Percentiles rank a stretch among this genome's conserved stretches.
Conservation (phyloP, 1,139 yeast species). For the Candida anutae region DNA sequence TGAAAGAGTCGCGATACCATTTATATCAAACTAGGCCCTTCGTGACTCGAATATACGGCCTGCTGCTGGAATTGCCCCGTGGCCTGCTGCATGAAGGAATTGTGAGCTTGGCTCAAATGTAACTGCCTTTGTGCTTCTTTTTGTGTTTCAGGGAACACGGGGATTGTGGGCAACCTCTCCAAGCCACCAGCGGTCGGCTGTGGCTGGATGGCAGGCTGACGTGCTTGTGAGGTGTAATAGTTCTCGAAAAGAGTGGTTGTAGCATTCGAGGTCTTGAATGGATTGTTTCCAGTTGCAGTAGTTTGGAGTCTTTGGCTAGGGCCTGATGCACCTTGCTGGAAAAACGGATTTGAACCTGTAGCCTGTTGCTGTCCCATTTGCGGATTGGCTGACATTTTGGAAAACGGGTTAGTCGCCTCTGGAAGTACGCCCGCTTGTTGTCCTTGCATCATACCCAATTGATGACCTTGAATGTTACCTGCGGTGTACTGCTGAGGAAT, state of each 20-base stretch:
- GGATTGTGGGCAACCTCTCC: conserved; percentile 51
- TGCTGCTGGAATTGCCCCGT: conserved; percentile 7
- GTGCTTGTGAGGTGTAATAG: conserved; percentile 12
- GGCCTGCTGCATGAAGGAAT: conserved; percentile 11
- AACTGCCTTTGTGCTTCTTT: conserved; percentile 30
- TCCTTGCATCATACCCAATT: conserved; percentile 6
- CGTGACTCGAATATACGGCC: conserved; percentile 8
- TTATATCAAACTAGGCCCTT: conserved; percentile 18
- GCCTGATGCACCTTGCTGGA: conserved; percentile 8
- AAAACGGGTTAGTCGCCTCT: conserved; percentile 37
- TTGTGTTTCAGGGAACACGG: conserved; percentile 62
- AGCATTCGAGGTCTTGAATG: conserved; percentile 35
- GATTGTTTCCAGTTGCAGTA: conserved; percentile 36
- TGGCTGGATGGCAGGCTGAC: conserved; percentile 24
- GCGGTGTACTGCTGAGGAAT: conserved; percentile 7
- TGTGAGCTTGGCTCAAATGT: conserved; percentile 29
- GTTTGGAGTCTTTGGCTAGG: conserved; percentile 12
- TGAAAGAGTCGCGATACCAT: too few relatives aligned
- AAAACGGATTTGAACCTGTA: conserved; percentile 15
- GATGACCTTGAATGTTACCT: too few relatives aligned
- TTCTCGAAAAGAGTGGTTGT: conserved; percentile 27
- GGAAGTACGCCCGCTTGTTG: conserved; percentile 16
- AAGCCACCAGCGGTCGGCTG: conserved; percentile 65
- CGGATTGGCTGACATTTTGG: conserved; percentile 16
- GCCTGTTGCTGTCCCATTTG: conserved; percentile 11